A percentile compares a stretch with the other conserved stretches of the same genome.
phyloP scores from a whole-genome alignment of 2,329 filamentous ascomycete species.

The Penicillium sp. region DNA sequence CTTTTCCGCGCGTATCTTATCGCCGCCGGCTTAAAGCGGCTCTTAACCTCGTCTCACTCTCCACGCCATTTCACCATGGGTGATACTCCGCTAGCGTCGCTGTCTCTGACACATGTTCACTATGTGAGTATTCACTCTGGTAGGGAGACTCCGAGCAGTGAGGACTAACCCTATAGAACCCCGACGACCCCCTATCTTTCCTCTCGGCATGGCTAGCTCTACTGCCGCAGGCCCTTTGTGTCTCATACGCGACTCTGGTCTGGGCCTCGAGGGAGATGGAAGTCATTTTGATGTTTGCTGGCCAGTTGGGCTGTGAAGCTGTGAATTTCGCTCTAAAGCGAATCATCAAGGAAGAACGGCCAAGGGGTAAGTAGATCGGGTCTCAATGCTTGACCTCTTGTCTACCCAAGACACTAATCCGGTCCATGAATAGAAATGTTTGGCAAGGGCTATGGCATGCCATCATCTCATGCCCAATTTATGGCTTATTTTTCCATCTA shows the following conservation, averaged over 20 bases:
- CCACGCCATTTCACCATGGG: slow-evolving; percentile 18
- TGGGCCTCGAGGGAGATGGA: slow-evolving; percentile 89
- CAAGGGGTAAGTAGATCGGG: slow-evolving; percentile 57
- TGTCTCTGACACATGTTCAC: slow-evolving; percentile 92
- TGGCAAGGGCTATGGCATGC: slow-evolving; percentile 96
- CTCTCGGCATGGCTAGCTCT: slow-evolving; percentile 90
- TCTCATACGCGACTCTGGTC: slow-evolving; percentile 83
- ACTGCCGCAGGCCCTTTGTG: slow-evolving; percentile 81
- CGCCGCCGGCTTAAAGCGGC: slow-evolving; percentile 2
- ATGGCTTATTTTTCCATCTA: slow-evolving; percentile 85
- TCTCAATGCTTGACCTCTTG: not conserved
- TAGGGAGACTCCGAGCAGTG: not conserved
- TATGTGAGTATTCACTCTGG: slow-evolving; percentile 61
- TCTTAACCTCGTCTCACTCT: not conserved
- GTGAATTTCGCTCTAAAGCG: slow-evolving; percentile 87
- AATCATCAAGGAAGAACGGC: slow-evolving; percentile 85
- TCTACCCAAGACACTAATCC: not conserved
- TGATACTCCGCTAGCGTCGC: slow-evolving; percentile 65
- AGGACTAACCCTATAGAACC: slow-evolving; percentile 56
- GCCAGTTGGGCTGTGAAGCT: slow-evolving; percentile 85
- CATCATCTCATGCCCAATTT: slow-evolving; percentile 90
- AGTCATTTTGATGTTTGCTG: slow-evolving; percentile 80
- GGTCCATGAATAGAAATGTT: slow-evolving; percentile 54
- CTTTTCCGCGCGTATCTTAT: slow-evolving; percentile 7
- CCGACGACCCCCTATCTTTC: slow-evolving; percentile 75